These are phyloP conservation scores for Uronychia binucleata DNA, from an alignment of 73 alveolate genomes.

Conservation along the genomic window DNA sequence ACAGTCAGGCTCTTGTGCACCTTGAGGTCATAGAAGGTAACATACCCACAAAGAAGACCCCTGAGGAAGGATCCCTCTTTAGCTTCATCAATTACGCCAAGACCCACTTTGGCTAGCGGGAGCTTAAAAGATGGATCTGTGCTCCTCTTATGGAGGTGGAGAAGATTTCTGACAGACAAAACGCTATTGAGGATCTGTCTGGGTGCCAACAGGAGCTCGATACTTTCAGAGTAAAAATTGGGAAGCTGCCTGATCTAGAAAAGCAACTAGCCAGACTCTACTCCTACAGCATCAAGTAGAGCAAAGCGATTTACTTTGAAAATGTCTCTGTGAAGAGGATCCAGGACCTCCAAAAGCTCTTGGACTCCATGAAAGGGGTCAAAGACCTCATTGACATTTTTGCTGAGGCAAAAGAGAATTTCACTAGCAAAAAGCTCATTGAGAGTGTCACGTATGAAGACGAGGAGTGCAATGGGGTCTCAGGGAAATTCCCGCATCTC, in stretches of 20 bases:
- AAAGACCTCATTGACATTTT: conserved; percentile 39
- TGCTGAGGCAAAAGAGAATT: conserved; percentile 31
- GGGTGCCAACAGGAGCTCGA: conserved; percentile 39
- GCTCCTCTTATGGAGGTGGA: conserved; percentile 71
- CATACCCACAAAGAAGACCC: not conserved
- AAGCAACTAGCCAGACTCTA: conserved; percentile 56
- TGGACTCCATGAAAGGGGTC: conserved; percentile 33
- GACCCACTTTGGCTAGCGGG: conserved; percentile 77
- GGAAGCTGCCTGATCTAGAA: conserved; percentile 67
- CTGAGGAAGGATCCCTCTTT: conserved; percentile 64
- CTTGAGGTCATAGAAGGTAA: conserved; percentile 75
- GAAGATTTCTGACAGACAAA: conserved; percentile 66
- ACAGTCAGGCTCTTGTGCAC: conserved; percentile 82
- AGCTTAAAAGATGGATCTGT: conserved; percentile 74
- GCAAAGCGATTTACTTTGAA: conserved; percentile 66
- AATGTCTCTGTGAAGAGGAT: conserved; percentile 53
- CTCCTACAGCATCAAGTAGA: conserved; percentile 64
- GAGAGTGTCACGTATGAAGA: conserved; percentile 6
- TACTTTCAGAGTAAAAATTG: conserved; percentile 41
- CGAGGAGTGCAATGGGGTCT: not conserved
- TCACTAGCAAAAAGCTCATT: conserved; percentile 19
- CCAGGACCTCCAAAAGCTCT: conserved; percentile 63
- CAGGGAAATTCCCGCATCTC: conserved; percentile 63
- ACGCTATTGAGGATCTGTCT: conserved; percentile 64
- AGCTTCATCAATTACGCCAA: conserved; percentile 56